Base-by-base conservation (phyloP, 148 eudicot genomes). In the Rheum nobile region DNA sequence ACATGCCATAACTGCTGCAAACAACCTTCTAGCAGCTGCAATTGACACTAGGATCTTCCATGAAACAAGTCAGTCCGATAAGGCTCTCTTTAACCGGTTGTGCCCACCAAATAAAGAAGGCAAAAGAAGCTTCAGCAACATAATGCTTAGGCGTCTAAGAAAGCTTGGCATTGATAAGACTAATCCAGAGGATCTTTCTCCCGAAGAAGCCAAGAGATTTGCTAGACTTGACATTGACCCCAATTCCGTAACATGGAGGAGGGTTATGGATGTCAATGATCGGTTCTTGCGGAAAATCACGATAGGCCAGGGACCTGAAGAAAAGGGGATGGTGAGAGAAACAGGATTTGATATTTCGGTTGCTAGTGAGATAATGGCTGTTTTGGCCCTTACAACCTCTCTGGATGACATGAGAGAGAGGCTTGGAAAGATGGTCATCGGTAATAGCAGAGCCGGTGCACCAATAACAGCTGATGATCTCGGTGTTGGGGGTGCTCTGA, bases 361-460 rank as follows among this genome's bases (percentile, higher is more conserved):
- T 76, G 99, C 97, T 75, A 96, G 99, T 80, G 99, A 96, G 81
- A 96, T 96, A 77, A 96, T 96, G 99, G 99, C 99, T 39, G 99
- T 96, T 82, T 80, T 96, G 77, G 97, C 99, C 28, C 92, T 96
- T 43, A 96, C 99, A 16, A 90, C 96, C 32, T 92, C 96, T 74
- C 83, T 96, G 72, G 84, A 86, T 24, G 99, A 96, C 77, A 92
- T 96, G 96, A 90, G 99, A 78, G 97, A 96, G 81, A 84, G 97
- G 77, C 91, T 96, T 22, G 99, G 99, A 37, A 96, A 86, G 70
- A 96, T 96, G 99, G 99, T 96, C 13, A 77, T 92, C 74, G 99
- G 97, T 47, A 96, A 96, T 77, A 90, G 97, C 84, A 92, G 82
- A 80, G 85, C 94, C 6, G 97, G 97, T 41, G 97, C 87, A 59